These are phyloP conservation scores for Dactylellina sp. DNA, from an alignment of 2,329 filamentous ascomycete genomes.

Conservation along the genomic window DNA sequence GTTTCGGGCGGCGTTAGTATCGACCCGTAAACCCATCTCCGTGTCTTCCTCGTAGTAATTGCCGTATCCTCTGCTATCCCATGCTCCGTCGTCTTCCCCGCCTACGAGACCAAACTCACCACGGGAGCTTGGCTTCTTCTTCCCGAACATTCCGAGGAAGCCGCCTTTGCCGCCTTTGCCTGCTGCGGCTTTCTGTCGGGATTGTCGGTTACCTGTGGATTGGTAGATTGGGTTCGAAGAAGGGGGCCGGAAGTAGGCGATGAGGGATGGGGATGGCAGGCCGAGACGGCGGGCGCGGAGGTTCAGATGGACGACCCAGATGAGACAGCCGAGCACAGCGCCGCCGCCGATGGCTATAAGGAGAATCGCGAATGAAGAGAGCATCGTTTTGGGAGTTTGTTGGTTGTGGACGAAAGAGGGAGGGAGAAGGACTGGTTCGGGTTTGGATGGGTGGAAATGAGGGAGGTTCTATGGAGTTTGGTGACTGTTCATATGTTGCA, in stretches of 20 bases:
- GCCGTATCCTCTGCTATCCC: constrained; percentile 44
- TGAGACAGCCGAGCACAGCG: constrained; percentile 43
- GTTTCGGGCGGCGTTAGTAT: constrained; percentile 20
- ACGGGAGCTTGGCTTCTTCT: constrained; percentile 38
- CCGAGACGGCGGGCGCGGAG: constrained; percentile 54
- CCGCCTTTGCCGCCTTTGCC: constrained; percentile 2
- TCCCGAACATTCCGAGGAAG: constrained; percentile 42
- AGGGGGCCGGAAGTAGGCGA: constrained; percentile 49
- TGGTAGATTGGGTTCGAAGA: constrained; percentile 52
- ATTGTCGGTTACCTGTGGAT: constrained; percentile 20
- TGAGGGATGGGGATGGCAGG: constrained; percentile 42
- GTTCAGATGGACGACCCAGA: constrained; percentile 53
- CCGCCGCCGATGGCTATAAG: constrained; percentile 47
- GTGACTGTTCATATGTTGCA: constrained; percentile 23
- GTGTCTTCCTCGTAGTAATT: constrained; percentile 46
- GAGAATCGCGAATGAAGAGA: constrained; percentile 52
- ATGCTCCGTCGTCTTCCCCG: constrained; percentile 40
- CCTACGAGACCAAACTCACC: constrained; percentile 46
- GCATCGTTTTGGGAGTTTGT: constrained; percentile 22
- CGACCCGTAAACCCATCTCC: constrained; percentile 47
- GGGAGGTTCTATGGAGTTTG: constrained; percentile 4
- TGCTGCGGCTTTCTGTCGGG: not conserved
- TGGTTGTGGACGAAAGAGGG: not conserved
- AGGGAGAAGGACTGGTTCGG: not conserved
- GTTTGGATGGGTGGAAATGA: not conserved